Conservation (phyloP, 1,284 basidiomycete species). For the Moesziomyces aphidis region DNA sequence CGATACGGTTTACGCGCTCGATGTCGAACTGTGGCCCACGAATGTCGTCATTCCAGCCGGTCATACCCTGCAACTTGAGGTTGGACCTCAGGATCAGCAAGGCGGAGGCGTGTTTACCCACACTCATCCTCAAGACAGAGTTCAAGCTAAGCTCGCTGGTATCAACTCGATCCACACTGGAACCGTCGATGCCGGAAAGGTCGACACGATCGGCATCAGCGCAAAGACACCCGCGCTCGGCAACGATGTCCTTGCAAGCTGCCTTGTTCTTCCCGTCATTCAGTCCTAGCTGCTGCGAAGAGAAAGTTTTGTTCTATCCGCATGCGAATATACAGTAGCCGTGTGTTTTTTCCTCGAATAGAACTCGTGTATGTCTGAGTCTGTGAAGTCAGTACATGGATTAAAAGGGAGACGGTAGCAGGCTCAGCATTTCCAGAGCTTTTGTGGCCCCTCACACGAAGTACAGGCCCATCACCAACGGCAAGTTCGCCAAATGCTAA, state of each 20-base stretch:
- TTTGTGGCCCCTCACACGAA: too few relatives aligned
- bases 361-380: too few relatives aligned
- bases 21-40: slow-evolving; percentile 68
- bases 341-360: too few relatives aligned
- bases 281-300: not conserved
- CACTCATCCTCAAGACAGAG: slow-evolving; percentile 17
- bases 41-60: slow-evolving; percentile 59
- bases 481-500: too few relatives aligned
- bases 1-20: slow-evolving; percentile 48
- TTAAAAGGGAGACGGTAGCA: too few relatives aligned
- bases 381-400: too few relatives aligned
- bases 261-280: slow-evolving; percentile 20
- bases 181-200: not conserved
- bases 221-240: slow-evolving; percentile 19
- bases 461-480: too few relatives aligned
- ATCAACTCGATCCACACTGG: slow-evolving; percentile 18
- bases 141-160: slow-evolving; percentile 12
- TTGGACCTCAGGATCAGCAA: slow-evolving; percentile 43
- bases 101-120: slow-evolving; percentile 24
- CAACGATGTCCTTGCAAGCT: slow-evolving; percentile 12
- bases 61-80: slow-evolving; percentile 59
- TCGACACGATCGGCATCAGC: slow-evolving; percentile 18
- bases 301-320: too few relatives aligned
- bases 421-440: too few relatives aligned
- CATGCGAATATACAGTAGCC: not conserved